Conservation (phyloP, 2,329 filamentous ascomycete species). For the Moelleriella libera region DNA sequence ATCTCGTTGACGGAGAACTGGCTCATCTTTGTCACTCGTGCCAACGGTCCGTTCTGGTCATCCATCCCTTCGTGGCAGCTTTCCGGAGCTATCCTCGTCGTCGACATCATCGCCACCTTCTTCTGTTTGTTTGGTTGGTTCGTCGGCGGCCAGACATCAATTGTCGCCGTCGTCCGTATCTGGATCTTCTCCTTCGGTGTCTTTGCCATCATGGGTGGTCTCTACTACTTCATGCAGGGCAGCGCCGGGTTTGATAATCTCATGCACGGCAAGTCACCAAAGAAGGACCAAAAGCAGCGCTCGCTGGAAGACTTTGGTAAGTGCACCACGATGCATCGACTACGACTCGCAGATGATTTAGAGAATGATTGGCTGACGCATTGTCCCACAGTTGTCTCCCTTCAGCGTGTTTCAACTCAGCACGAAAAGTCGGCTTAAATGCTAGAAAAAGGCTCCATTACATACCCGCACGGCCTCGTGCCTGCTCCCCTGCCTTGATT, state of each 20-base stretch:
- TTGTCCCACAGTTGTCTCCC: slow-evolving; percentile 53
- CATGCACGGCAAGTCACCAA: slow-evolving; percentile 79
- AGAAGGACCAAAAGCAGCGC: slow-evolving; percentile 70
- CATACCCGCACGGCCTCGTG: slow-evolving; percentile 22
- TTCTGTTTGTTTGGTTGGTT: slow-evolving; percentile 84
- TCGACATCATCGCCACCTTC: slow-evolving; percentile 72
- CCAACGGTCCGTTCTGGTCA: slow-evolving; percentile 86
- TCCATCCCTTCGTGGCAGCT: slow-evolving; percentile 82
- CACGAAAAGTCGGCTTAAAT: slow-evolving; percentile 74
- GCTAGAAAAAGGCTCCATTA: slow-evolving; percentile 12
- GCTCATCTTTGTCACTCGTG: slow-evolving; percentile 92
- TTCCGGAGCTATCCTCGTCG: slow-evolving; percentile 59
- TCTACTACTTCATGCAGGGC: slow-evolving; percentile 66
- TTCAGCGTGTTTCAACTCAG: slow-evolving; percentile 82
- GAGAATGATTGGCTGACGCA: slow-evolving; percentile 30
- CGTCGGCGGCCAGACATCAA: slow-evolving; percentile 51
- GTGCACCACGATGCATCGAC: slow-evolving; percentile 16
- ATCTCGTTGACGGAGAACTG: slow-evolving; percentile 88
- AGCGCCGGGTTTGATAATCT: slow-evolving; percentile 76
- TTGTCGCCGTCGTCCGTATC: slow-evolving; percentile 74
- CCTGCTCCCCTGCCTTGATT: slow-evolving; percentile 23
- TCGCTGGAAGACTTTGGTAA: slow-evolving; percentile 82
- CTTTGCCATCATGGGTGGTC: slow-evolving; percentile 68
- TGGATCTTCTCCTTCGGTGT: slow-evolving; percentile 88
- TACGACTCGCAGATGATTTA: too few relatives aligned